These are phyloP conservation scores for Dictyostelium purpureum DNA, from an alignment of 78 protist genomes.

Conservation along the genomic window DNA sequence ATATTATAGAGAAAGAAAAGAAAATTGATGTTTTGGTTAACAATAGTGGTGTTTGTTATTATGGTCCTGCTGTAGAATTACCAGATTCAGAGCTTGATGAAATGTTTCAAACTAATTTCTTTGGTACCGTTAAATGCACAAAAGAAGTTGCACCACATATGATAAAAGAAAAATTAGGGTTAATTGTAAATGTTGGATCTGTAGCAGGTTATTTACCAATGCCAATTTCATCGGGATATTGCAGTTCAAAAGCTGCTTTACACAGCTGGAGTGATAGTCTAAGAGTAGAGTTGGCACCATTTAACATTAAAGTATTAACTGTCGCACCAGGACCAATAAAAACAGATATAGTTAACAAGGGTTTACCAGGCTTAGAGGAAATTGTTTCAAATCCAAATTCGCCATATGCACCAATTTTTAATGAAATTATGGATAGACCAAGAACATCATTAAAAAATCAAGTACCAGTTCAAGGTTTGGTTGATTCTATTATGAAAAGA, in stretches of 20 bases:
- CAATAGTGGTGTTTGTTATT: constrained; percentile 31
- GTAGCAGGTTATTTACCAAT: constrained; percentile 2
- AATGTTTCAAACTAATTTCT: background rate
- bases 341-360: constrained; percentile 21
- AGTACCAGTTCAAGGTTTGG: background rate
- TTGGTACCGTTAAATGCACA: constrained; percentile 10
- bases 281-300: constrained; percentile 56
- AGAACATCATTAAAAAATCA: background rate
- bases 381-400: background rate
- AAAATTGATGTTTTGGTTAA: constrained; percentile 51
- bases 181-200: constrained; percentile 28
- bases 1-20: constrained; percentile 17
- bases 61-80: constrained; percentile 10
- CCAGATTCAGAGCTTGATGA: constrained; percentile 17
- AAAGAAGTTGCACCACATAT: constrained; percentile 9
- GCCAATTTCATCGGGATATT: constrained; percentile 20
- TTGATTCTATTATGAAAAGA: background rate
- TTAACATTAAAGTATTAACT: background rate
- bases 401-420: background rate
- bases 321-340: constrained; percentile 44
- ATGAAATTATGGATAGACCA: background rate
- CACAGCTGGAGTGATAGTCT: constrained; percentile 34
- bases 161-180: constrained; percentile 3
- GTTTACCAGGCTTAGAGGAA: background rate
- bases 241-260: constrained; percentile 54